A percentile compares a stretch with the other conserved stretches of the same genome.
Evolutionary conservation across 2,329 filamentous ascomycete genomes (phyloP).

Genomic region (Claviceps monticola): DNA sequence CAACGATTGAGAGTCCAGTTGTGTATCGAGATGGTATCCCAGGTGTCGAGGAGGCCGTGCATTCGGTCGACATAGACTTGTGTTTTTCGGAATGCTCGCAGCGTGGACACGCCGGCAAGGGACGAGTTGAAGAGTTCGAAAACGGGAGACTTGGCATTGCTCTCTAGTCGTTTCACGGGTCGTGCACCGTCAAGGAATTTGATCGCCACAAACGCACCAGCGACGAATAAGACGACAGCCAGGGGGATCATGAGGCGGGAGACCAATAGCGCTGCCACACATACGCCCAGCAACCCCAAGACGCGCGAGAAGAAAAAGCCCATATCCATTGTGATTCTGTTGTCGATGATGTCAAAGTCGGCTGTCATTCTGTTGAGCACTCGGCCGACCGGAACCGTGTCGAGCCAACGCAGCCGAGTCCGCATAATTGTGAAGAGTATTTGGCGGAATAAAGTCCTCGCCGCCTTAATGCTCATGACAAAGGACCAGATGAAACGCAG

Average conservation of each 20-base stretch:
- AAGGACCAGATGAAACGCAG: conserved; percentile 51
- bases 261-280: conserved; percentile 53
- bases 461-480: conserved; percentile 52
- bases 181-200: conserved; percentile 57
- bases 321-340: conserved; percentile 48
- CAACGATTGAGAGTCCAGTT: conserved; percentile 63
- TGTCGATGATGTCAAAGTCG: conserved; percentile 64
- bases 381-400: conserved; percentile 64
- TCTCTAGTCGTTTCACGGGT: conserved; percentile 65
- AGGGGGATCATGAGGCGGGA: conserved; percentile 53
- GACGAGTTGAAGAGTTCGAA: conserved; percentile 69
- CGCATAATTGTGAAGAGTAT: conserved; percentile 55
- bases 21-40: conserved; percentile 51
- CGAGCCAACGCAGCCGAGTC: conserved; percentile 65
- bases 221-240: conserved; percentile 40
- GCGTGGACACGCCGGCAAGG: conserved; percentile 58
- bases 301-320: conserved; percentile 45
- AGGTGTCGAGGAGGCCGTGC: conserved; percentile 55
- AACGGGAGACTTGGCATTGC: conserved; percentile 61
- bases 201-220: conserved; percentile 44
- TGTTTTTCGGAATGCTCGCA: conserved; percentile 60
- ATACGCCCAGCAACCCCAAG: conserved; percentile 49
- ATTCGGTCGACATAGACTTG: conserved; percentile 55
- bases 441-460: conserved; percentile 51
- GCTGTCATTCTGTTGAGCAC: conserved; percentile 67